Percentiles rank a stretch among this genome's conserved stretches.
Evolutionary conservation across 2,329 filamentous ascomycete species (phyloP).

Genomic region (Colletotrichum tamarilloi): DNA sequence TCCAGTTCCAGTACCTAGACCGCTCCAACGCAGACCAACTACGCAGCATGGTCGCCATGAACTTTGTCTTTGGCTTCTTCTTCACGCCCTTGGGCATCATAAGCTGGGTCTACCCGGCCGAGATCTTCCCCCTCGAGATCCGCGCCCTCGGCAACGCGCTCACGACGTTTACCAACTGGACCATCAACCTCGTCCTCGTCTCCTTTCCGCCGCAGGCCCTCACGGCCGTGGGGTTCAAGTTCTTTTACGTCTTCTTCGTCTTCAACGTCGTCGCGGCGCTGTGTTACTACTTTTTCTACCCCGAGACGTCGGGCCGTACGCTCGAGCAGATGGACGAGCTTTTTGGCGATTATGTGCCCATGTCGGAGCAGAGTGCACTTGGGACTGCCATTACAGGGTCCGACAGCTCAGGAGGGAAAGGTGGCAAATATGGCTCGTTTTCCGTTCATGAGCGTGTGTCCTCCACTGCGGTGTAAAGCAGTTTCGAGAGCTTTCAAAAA

Average conservation of each 20-base stretch:
- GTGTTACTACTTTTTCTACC: conserved; percentile 43
- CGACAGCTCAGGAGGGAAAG: neutral
- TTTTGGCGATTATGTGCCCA: conserved; percentile 41
- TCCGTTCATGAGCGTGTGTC: neutral
- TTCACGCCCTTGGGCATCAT: conserved; percentile 55
- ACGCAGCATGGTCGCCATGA: conserved; percentile 45
- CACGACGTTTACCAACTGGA: conserved; percentile 45
- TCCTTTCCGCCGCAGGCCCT: conserved; percentile 60
- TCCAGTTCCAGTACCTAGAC: conserved; percentile 42
- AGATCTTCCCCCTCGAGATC: conserved; percentile 52
- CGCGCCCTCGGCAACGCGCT: conserved; percentile 43
- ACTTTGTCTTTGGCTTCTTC: conserved; percentile 47
- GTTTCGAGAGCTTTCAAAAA: neutral
- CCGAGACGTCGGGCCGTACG: conserved; percentile 46
- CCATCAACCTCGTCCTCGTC: conserved; percentile 56
- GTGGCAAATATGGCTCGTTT: conserved; percentile 1
- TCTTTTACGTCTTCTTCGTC: conserved; percentile 49
- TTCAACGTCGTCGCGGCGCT: conserved; percentile 40
- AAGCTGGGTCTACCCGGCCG: conserved; percentile 50
- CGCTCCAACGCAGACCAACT: conserved; percentile 40
- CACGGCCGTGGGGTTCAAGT: conserved; percentile 54
- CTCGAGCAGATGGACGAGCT: conserved; percentile 50
- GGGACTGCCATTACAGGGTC: neutral
- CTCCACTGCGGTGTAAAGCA: neutral
- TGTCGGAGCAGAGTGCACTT: conserved; percentile 8